Base-by-base conservation (phyloP, 164 flowering plant species). In the Magnolia officinalis region DNA sequence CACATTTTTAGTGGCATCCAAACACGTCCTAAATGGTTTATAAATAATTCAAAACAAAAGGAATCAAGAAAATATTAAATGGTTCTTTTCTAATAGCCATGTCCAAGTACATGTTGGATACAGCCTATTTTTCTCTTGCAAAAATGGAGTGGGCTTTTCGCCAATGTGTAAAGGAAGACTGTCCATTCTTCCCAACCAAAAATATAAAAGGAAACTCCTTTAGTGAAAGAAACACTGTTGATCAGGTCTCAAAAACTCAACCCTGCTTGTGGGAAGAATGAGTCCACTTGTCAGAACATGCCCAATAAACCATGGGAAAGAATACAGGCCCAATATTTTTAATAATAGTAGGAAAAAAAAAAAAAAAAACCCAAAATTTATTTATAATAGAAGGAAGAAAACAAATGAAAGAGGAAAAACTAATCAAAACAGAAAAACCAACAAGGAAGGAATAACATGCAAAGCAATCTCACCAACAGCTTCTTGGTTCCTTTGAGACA, bases 401-500 rank as follows among this genome's bases (percentile, higher is more conserved):
- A 21, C 14, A 11, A 24, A 8, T 51, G 16, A 14, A 20, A 37
- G 45, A 37, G 45, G 45, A 37, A 37, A 37, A 37, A 16, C 9
- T n/a, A 37, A 71, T 10, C 61, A 64, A 19, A 64, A 64, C 7
- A 64, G 29, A 58, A 24, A 23, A 58, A 51, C 37, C 55, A 58
- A 26, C 23, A 64, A 70, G 14, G n/a, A n/a, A n/a, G n/a, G 9
- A 23, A 50, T 29, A 24, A 64, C 61, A 74, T 8, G 50, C 49
- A 50, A 59, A 31, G 21, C n/a, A 61, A 49, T 26, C 78, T 77
- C 61, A 85, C 89, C 87, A 55, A 87, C 76, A 70, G 75, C 78
- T 71, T 87, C 85, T 69, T 78, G 85, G 73, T 85, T 85, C 73
- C 89, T 82, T 73, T 84, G 88, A 4, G 86, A 82, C 88, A 87